Evolutionary conservation across 179 eudicot species (phyloP).

Genomic region (Sideroxylon spinosum): DNA sequence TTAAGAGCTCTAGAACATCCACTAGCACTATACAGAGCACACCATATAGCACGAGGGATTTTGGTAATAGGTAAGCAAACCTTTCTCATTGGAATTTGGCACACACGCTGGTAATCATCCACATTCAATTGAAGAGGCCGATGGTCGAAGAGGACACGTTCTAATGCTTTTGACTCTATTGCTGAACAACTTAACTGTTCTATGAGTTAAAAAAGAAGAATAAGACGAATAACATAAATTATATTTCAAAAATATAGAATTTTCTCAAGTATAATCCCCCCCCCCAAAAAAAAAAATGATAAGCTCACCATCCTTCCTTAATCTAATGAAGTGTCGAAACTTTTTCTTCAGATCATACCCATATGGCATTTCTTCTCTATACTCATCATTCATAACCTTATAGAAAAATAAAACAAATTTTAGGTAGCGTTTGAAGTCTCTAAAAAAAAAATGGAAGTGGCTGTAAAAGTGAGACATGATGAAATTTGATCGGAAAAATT

Average conservation of each 20-base stretch:
- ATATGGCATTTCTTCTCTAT: slow-evolving; percentile 62
- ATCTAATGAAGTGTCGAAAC: slow-evolving; percentile 64
- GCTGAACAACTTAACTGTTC: slow-evolving; percentile 32
- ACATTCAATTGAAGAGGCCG: slow-evolving; percentile 50
- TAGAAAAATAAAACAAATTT: background rate
- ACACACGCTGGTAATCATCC: slow-evolving; percentile 70
- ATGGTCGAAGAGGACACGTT: slow-evolving; percentile 55
- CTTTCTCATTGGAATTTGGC: slow-evolving; percentile 64
- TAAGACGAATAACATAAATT: background rate
- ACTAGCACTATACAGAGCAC: background rate
- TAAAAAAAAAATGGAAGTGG: no score
- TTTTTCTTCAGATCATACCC: slow-evolving; percentile 48
- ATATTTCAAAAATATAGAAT: no score
- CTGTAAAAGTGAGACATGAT: no score
- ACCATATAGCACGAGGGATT: background rate
- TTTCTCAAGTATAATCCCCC: no score
- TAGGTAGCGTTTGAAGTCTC: background rate
- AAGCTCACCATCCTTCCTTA: slow-evolving; percentile 40
- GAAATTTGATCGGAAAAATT: no score
- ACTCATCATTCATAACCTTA: slow-evolving; percentile 63
- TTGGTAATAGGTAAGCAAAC: slow-evolving; percentile 21
- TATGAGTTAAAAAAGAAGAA: slow-evolving; percentile 9
- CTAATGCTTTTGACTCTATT: slow-evolving; percentile 12
- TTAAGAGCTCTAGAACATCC: no score
- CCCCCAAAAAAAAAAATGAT: no score